A percentile compares a stretch with the other conserved stretches of the same genome.
phyloP scores from a whole-genome alignment of 1,139 yeast genomes.

The Nakaseomyces nivariensis region DNA sequence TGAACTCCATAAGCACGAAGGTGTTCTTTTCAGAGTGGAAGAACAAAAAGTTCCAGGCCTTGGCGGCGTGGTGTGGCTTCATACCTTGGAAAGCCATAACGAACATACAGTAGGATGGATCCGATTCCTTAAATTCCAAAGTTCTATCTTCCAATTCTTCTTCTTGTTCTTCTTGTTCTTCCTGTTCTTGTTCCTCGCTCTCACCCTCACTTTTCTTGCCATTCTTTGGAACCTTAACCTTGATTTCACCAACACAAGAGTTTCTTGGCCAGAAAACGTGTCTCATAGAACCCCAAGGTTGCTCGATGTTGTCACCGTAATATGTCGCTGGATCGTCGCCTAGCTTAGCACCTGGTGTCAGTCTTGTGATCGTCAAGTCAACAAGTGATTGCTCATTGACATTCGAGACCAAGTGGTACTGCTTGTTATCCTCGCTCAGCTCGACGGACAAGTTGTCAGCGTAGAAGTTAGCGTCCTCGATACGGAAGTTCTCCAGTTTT shows the following conservation, averaged over 20 bases:
- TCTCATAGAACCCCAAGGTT: constrained; percentile 97
- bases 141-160: constrained; percentile 14
- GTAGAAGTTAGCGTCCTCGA: constrained; percentile 70
- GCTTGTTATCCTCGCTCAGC: constrained; percentile 44
- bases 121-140: constrained; percentile 17
- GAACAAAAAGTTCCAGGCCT: constrained; percentile 88
- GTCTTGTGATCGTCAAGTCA: constrained; percentile 51
- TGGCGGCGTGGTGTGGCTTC: constrained; percentile 99
- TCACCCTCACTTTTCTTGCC: constrained; percentile 10
- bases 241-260: constrained; percentile 52
- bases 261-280: constrained; percentile 96
- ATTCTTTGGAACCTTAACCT: constrained; percentile 15
- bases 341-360: constrained; percentile 78
- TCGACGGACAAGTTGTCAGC: constrained; percentile 63
- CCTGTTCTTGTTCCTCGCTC: constrained; percentile 12
- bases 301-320: constrained; percentile 69
- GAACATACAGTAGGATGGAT: constrained; percentile 62
- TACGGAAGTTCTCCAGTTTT: constrained; percentile 67
- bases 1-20: constrained; percentile 88
- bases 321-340: constrained; percentile 79
- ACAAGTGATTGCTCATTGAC: constrained; percentile 68
- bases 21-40: constrained; percentile 70
- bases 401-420: constrained; percentile 50
- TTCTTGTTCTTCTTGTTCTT: constrained; percentile 8
- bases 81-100: constrained; percentile 98